phyloP scores from a whole-genome alignment of 331 rosid species.

The Rosa hybrid region DNA sequence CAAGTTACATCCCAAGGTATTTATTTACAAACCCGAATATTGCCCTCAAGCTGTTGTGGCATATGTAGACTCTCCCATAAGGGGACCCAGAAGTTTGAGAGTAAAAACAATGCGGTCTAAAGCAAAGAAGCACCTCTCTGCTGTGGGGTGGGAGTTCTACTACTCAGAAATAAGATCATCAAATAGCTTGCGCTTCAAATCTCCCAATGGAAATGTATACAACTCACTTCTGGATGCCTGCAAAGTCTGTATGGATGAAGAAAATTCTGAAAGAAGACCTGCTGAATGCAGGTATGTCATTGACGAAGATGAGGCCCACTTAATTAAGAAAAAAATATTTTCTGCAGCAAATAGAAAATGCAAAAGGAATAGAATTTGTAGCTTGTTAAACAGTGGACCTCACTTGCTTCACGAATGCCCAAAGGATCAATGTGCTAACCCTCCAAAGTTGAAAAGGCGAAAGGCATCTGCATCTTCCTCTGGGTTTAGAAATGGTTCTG shows the following conservation, averaged over 20 bases:
- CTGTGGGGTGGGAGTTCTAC: slow-evolving; percentile 52
- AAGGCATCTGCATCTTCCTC: slow-evolving; percentile 12
- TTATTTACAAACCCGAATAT: slow-evolving; percentile 24
- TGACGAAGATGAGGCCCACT: slow-evolving; percentile 27
- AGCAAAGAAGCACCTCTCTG: slow-evolving; percentile 53
- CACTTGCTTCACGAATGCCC: slow-evolving; percentile 34
- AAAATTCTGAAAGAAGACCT: slow-evolving; percentile 23
- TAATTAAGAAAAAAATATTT: slow-evolving; percentile 19
- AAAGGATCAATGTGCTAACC: slow-evolving; percentile 29
- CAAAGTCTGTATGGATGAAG: slow-evolving; percentile 39
- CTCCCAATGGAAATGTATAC: slow-evolving; percentile 41
- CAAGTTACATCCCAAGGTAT: background rate
- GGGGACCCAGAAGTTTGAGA: background rate
- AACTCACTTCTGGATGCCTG: slow-evolving; percentile 54
- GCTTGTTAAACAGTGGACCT: slow-evolving; percentile 25
- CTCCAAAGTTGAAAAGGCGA: slow-evolving; percentile 29
- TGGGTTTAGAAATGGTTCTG: slow-evolving; percentile 15
- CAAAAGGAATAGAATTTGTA: slow-evolving; percentile 8
- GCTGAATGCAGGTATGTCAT: slow-evolving; percentile 14
- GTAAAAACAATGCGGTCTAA: slow-evolving; percentile 29
- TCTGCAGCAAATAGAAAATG: slow-evolving; percentile 17
- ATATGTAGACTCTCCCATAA: slow-evolving; percentile 20
- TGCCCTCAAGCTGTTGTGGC: slow-evolving; percentile 54
- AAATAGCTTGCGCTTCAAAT: slow-evolving; percentile 37
- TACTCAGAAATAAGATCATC: slow-evolving; percentile 3